Conservation (phyloP, 371 early-diverging fungal genomes). For the Rhizopus stolonifer region DNA sequence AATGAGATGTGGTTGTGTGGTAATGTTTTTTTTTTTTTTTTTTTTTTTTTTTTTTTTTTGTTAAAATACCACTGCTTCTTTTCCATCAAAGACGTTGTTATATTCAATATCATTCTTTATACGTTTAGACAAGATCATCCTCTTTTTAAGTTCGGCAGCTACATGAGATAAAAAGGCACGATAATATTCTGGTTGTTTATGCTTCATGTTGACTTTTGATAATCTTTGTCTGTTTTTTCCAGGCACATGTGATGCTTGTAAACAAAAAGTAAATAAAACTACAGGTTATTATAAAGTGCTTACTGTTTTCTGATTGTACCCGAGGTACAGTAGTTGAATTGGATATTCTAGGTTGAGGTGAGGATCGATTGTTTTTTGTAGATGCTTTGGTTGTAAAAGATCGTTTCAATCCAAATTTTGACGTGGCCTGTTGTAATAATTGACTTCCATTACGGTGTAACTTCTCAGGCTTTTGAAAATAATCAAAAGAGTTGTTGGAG, state of each 20-base stretch:
- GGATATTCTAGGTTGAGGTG: conserved; percentile 7
- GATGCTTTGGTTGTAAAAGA: conserved; percentile 14
- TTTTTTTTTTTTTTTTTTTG: background rate
- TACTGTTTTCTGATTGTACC: background rate
- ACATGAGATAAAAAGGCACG: conserved; percentile 81
- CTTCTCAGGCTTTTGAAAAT: conserved; percentile 2
- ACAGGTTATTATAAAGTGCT: background rate
- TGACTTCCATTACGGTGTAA: conserved; percentile 14
- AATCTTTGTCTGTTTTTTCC: background rate
- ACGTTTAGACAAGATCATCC: conserved; percentile 49
- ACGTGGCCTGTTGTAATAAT: conserved; percentile 18
- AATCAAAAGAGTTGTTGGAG: background rate
- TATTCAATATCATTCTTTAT: conserved; percentile 79
- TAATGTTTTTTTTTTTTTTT: background rate
- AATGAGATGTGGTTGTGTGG: too few species aligned
- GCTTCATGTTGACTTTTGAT: background rate
- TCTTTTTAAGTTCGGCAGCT: conserved; percentile 66
- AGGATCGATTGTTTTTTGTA: background rate
- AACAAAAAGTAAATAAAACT: background rate
- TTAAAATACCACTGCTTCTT: conserved; percentile 71
- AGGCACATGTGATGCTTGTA: background rate
- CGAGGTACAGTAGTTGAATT: conserved; percentile 1
- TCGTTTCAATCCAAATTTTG: conserved; percentile 17
- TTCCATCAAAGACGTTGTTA: conserved; percentile 76
- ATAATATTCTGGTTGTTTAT: conserved; percentile 29